A percentile compares a stretch with the other conserved stretches of the same genome.
Conservation (phyloP, 169 alveolate species). For the Plasmodium berghei region DNA sequence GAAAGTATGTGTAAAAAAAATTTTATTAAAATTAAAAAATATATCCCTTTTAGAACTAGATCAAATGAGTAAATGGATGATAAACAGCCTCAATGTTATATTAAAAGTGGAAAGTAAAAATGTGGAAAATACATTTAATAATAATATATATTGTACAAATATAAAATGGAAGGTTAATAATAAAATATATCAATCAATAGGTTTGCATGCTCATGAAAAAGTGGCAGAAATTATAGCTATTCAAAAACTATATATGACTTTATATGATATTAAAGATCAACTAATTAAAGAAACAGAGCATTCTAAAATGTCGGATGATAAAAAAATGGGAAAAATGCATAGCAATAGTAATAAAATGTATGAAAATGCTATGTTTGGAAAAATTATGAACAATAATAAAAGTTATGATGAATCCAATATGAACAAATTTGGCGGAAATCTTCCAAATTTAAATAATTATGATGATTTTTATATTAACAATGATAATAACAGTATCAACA, state of each 20-base stretch:
- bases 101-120: constrained; percentile 64
- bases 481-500: constrained; percentile 2
- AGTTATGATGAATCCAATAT: not conserved
- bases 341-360: constrained; percentile 9
- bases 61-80: constrained; percentile 78
- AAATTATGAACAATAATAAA: not conserved
- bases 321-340: not conserved
- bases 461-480: constrained; percentile 6
- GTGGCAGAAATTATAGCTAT: constrained; percentile 67
- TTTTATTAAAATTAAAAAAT: constrained; percentile 68
- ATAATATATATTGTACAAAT: constrained; percentile 37
- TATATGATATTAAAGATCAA: constrained; percentile 69
- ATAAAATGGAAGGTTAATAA: constrained; percentile 73
- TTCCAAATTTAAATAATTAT: constrained; percentile 17
- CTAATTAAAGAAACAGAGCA: constrained; percentile 41
- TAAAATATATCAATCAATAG: constrained; percentile 64
- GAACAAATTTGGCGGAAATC: not conserved
- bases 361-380: constrained; percentile 15
- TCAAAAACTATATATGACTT: constrained; percentile 41
- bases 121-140: constrained; percentile 50
- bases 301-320: constrained; percentile 15
- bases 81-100: constrained; percentile 60
- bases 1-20: constrained; percentile 72
- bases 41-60: constrained; percentile 71
- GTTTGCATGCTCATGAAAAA: constrained; percentile 54